Evolutionary conservation across 148 eudicot genomes (phyloP), one percentile per base, ranked within the genome.

Genomic region (Spergularia marina): DNA sequence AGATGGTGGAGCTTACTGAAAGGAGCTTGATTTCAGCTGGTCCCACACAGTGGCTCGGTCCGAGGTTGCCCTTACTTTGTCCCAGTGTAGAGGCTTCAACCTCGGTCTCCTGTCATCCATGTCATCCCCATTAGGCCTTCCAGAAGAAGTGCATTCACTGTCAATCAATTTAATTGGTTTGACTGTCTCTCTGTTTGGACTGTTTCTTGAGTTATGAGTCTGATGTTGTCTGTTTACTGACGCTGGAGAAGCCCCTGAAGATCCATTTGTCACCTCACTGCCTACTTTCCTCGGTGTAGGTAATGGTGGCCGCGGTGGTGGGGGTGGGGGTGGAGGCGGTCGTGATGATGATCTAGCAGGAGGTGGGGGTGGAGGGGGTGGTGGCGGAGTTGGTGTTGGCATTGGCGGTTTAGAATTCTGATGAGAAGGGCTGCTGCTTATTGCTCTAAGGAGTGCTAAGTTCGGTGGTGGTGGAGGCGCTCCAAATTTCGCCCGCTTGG

Each of bases 41-140:
- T 94, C 98, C 98, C 98, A 94, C 52, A 89, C 98, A 0, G 98
- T 94, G 17, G 89, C 90, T 78, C 90, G 82, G 55, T 89, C 97
- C 0, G 98, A 90, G 70, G 90, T 86, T 71, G 98, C 97, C 79
- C 88, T 67, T 57, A 94, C 95, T 89, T 94, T 94, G 83, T 94
- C 98, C 98, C 98, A 94, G 49, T 94, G 97, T 72, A 94, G 76
- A 68, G 98, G 89, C 86, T 94, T 94, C 85, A 94, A 74, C 78
- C 79, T 91, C 40, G 97, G 92, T 73, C 83, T 89, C 58, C 76
- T 83, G 78, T 82, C 92, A 49, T 90, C 93, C 16, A 76, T 78
- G 63, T 90, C 95, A 65, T 89, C 93, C 23, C 68, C 84, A 69
- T 89, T 88, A 20, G 62, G 79, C 75, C 81, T 85, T 71, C 85